Evolutionary conservation across 495 filamentous ascomycete species (phyloP), one percentile per base, ranked within the genome.

Genomic region (Podospora conica): DNA sequence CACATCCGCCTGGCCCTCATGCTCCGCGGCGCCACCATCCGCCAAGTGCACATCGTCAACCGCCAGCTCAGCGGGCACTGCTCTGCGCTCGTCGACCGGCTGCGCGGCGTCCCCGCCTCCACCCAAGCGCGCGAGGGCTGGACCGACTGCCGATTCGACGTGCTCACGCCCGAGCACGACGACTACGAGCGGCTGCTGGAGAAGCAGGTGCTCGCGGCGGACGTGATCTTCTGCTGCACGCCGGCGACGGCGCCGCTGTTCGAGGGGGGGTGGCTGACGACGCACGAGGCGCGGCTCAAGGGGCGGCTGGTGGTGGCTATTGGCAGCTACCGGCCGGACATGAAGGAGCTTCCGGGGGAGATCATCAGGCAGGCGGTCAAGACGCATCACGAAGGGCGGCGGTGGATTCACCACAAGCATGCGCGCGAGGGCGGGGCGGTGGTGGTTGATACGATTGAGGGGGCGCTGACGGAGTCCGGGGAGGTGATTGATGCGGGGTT

Each of bases 401-500:
- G 80, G 95, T 29, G 81, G 40, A 18, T 69, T 60, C 69, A 65
- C 15, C 81, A 81, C 48, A 65, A 78, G 2, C 76, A 76, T 60
- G 73, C 69, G 9, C 23, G 65, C 10, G 85, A 90, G 70, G 90
- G 91, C 8, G 92, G 91, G 0, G 90, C 90, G 1, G 79, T 97
- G n/a, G 82, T 97, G 5, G 94, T 97, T 11, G 94, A 98, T 73
- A 91, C 88, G 31, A 77, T 92, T 0, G 86, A 90, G 20, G 90
- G 87, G 5, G 92, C 91, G 63, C 70, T 97, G 66, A 86, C 88
- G 70, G 92, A 97, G 72, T 90, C 94, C 0, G 95, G 95, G 6
- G 95, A 98, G 80, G 79, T 98, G 61, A 89, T 94, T 27, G 86
- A 91, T 70, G 91, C 91, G 0, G 90, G 85, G 0, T 76, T 98